Base-by-base conservation (phyloP, 148 eudicot genomes). In the Fagopyrum tataricum region DNA sequence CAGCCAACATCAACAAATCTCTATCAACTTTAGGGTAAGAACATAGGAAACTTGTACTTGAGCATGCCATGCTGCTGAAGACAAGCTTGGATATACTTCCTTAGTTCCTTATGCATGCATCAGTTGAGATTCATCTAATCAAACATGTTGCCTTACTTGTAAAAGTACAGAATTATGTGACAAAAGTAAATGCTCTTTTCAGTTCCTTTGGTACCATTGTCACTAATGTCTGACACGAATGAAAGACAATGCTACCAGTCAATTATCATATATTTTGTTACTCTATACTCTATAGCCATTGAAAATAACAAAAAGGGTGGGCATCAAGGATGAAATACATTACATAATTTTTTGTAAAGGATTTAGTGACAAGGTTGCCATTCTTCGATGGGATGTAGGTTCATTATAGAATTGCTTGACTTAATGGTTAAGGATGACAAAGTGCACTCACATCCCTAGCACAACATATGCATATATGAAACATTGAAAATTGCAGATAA, bases 1-100 rank as follows among this genome's bases (percentile, higher is more conserved):
- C 92, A 31, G 89, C 88, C 62, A 86, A 86, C 72, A 88, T 88
- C 44, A 88, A 88, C 80, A 88, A 79, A 76, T 88, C 92, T 7
- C 78, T 88, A 42, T 88, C 92, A 47, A 88, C 88, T 73, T 82
- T 88, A 46, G 92, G 92, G 92, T 88, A 88, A 43, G 72, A 44
- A 20, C 15, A n/a, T 70, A 43, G 49, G 14, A 46, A 70, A 44
- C 24, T 17, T 69, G 23, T 42, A 17, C 51, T 69, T 42, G 0
- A 62, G 68, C 68, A 62, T 24, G 26, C 4, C 26, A 69, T 44
- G 51, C 13, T 69, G 24, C 4, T 62, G 72, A 13, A 42, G 51
- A 17, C 49, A 69, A 21, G 51, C 31, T 69, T 69, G 26, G 17
- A 66, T 18, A 31, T 5, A 55, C 6, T 11, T 49, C 23, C 61